Conservation (phyloP, 2,329 filamentous ascomycete genomes). For the Endocalyx cinctus region DNA sequence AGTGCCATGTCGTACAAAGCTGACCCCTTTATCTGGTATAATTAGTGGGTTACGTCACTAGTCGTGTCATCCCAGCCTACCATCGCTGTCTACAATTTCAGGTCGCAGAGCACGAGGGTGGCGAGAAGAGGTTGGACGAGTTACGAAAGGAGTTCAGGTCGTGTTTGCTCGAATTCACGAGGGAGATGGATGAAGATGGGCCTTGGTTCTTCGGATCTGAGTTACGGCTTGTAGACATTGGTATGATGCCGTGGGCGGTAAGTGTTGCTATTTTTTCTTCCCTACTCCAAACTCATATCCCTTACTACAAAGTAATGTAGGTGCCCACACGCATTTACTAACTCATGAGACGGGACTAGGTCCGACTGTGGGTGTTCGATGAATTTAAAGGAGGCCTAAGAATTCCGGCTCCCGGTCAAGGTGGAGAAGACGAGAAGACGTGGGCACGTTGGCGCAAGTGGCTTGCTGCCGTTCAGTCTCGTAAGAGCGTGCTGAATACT, state of each 20-base stretch:
- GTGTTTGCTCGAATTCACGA: constrained; percentile 45
- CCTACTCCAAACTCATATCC: not conserved
- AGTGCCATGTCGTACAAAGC: too few relatives aligned
- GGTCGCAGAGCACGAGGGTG: constrained; percentile 13
- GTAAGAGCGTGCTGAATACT: constrained; percentile 49
- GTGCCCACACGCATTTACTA: not conserved
- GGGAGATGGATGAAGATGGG: constrained; percentile 40
- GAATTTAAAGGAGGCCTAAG: constrained; percentile 52
- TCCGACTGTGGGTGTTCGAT: constrained; percentile 53
- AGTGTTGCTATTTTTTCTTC: constrained; percentile 1
- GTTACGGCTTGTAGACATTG: constrained; percentile 48
- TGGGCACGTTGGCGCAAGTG: constrained; percentile 52
- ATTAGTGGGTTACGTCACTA: constrained; percentile 51
- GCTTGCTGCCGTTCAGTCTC: constrained; percentile 40
- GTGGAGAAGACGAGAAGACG: constrained; percentile 41
- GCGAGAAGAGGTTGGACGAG: constrained; percentile 23
- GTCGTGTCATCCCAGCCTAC: constrained; percentile 49
- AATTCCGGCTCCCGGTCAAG: constrained; percentile 42
- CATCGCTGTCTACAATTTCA: constrained; percentile 36
- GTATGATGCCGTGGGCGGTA: constrained; percentile 50
- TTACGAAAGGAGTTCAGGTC: constrained; percentile 44
- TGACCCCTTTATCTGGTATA: too few relatives aligned
- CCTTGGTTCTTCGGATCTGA: constrained; percentile 50
- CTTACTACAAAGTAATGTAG: not conserved
- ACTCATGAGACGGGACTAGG: not conserved